Percentiles rank a stretch among this genome's conserved stretches.
These are phyloP conservation scores for Coelastrella sp. DNA, from an alignment of 139 green algal genomes.

Conservation along the genomic window DNA sequence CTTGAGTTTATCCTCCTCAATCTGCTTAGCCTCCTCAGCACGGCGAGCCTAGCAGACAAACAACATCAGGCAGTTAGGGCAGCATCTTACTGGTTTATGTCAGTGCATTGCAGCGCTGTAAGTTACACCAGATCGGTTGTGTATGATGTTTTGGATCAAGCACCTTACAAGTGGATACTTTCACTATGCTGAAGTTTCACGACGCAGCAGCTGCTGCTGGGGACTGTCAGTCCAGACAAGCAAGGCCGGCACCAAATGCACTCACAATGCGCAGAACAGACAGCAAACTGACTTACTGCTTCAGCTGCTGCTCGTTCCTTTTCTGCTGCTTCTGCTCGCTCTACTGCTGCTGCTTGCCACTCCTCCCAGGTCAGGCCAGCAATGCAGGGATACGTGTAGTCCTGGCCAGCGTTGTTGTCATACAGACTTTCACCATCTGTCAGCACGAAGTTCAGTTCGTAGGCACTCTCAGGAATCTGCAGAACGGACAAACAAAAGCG, in stretches of 20 bases:
- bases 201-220: too few species aligned
- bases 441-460: constrained; percentile 89
- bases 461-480: constrained; percentile 73
- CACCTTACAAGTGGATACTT: too few species aligned
- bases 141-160: too few species aligned
- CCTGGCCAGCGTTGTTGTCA: constrained; percentile 71
- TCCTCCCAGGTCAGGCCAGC: constrained; percentile 67
- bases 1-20: constrained; percentile 46
- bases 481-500: not conserved
- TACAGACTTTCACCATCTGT: constrained; percentile 64
- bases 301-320: constrained; percentile 30
- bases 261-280: too few species aligned
- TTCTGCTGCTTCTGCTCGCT: constrained; percentile 24
- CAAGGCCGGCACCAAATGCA: too few species aligned
- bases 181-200: too few species aligned
- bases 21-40: constrained; percentile 54
- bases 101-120: too few species aligned
- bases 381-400: constrained; percentile 68
- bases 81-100: too few species aligned
- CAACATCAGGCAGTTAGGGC: too few species aligned
- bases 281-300: not conserved
- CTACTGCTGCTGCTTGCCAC: constrained; percentile 61
- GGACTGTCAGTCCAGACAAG: too few species aligned
- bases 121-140: too few species aligned
- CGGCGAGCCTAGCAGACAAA: constrained; percentile 9